phyloP scores from a whole-genome alignment of 495 filamentous ascomycete species.

The Xylaria palmicola region DNA sequence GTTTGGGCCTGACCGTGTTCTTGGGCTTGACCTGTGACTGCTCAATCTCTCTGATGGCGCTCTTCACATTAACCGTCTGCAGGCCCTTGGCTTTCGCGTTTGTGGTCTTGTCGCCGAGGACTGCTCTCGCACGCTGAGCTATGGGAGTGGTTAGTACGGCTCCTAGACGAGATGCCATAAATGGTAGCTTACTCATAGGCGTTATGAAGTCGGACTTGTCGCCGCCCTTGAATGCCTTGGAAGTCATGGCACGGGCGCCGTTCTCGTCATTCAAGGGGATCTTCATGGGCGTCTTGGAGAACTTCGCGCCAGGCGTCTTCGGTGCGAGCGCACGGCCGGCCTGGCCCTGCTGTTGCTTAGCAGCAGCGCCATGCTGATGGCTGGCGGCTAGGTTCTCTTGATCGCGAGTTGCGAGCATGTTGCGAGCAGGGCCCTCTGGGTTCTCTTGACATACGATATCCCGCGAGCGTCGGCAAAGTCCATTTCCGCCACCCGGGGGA shows the following conservation, averaged over 20 bases:
- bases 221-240: slow-evolving; percentile 54
- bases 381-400: slow-evolving; percentile 83
- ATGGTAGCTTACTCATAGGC: slow-evolving; percentile 64
- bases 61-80: slow-evolving; percentile 45
- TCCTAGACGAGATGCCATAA: neutral
- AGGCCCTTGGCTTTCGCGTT: slow-evolving; percentile 81
- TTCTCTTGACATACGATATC: neutral
- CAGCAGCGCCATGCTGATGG: slow-evolving; percentile 72
- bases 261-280: slow-evolving; percentile 88
- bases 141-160: slow-evolving; percentile 29
- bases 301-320: slow-evolving; percentile 76
- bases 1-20: slow-evolving; percentile 37
- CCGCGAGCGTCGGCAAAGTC: neutral
- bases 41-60: slow-evolving; percentile 39
- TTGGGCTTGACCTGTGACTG: slow-evolving; percentile 41
- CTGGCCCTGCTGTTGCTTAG: slow-evolving; percentile 67
- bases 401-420: slow-evolving; percentile 77
- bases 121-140: slow-evolving; percentile 73
- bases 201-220: slow-evolving; percentile 65
- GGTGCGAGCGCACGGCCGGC: slow-evolving; percentile 54
- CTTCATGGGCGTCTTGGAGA: slow-evolving; percentile 82
- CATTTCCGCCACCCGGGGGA: neutral
- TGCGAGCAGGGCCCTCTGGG: neutral
- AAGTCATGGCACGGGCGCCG: slow-evolving; percentile 45
- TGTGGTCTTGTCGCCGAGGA: slow-evolving; percentile 89